Conservation (phyloP, 176 grass and related monocot species). For the Urochloa ruziziensis region DNA sequence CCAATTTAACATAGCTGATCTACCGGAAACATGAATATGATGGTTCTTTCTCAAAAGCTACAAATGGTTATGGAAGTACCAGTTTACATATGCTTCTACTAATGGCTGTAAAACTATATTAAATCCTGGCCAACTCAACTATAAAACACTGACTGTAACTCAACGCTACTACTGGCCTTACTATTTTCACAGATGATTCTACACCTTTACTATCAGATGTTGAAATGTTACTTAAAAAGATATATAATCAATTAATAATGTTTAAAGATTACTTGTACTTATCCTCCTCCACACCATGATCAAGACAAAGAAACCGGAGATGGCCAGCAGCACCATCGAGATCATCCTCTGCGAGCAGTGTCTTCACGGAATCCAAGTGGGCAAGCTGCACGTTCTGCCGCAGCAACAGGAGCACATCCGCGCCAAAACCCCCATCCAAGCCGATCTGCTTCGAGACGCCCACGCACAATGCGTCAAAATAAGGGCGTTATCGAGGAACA, state of each 20-base stretch:
- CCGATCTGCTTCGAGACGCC: slow-evolving; percentile 64
- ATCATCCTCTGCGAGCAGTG: slow-evolving; percentile 38
- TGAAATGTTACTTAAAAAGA: neutral
- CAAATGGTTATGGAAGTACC: slow-evolving; percentile 2
- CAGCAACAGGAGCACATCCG: slow-evolving; percentile 48
- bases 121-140: neutral
- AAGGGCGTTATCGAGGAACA: slow-evolving; percentile 65
- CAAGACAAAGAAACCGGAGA: slow-evolving; percentile 75
- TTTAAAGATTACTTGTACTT: slow-evolving; percentile 69
- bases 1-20: neutral
- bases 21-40: slow-evolving; percentile 12
- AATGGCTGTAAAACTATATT: neutral
- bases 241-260: neutral
- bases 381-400: slow-evolving; percentile 71
- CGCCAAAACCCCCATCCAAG: slow-evolving; percentile 36
- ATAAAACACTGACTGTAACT: neutral
- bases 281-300: slow-evolving; percentile 62
- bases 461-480: slow-evolving; percentile 64
- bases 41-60: slow-evolving; percentile 4
- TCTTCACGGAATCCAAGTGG: slow-evolving; percentile 58
- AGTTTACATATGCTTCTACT: slow-evolving; percentile 11
- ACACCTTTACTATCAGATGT: neutral
- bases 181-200: neutral
- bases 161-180: slow-evolving; percentile 1
- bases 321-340: slow-evolving; percentile 50